These are phyloP conservation scores for Pythium pyrilobum DNA, from an alignment of 352 stramenopile species.

Conservation along the genomic window DNA sequence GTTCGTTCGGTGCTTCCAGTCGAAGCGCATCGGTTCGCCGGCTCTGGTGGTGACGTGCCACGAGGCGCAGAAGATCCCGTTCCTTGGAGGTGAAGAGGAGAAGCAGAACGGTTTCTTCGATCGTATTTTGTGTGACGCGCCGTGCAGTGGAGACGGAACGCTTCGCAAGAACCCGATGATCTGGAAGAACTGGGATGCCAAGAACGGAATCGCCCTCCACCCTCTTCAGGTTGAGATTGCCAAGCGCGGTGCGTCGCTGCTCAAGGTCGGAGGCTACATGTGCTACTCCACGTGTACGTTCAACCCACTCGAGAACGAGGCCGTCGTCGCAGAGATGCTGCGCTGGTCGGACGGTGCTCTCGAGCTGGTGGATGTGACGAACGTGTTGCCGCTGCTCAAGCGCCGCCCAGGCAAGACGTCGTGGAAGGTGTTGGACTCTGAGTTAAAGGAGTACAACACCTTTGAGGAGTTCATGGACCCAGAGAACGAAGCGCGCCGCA, in stretches of 20 bases:
- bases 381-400: conserved; percentile 78
- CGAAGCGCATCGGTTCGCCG: conserved; percentile 94
- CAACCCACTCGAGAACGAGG: conserved; percentile 99
- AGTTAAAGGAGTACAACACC: conserved; percentile 72
- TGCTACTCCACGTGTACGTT: conserved; percentile 98
- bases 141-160: conserved; percentile 98
- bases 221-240: conserved; percentile 95
- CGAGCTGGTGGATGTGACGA: conserved; percentile 89
- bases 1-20: conserved; percentile 27
- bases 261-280: conserved; percentile 92
- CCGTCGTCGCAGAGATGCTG: conserved; percentile 96
- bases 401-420: conserved; percentile 79
- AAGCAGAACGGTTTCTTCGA: conserved; percentile 92
- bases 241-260: conserved; percentile 85
- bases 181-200: conserved; percentile 93
- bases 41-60: conserved; percentile 95
- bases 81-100: conserved; percentile 62
- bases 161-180: conserved; percentile 97
- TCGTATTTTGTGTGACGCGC: conserved; percentile 97
- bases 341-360: conserved; percentile 86
- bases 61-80: conserved; percentile 95
- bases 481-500: conserved; percentile 57
- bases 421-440: conserved; percentile 93
- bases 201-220: conserved; percentile 91
- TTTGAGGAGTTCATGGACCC: conserved; percentile 60